Evolutionary conservation across 164 flowering plant genomes (phyloP), one percentile per base, ranked within the genome.

Genomic region (Aristolochia californica): DNA sequence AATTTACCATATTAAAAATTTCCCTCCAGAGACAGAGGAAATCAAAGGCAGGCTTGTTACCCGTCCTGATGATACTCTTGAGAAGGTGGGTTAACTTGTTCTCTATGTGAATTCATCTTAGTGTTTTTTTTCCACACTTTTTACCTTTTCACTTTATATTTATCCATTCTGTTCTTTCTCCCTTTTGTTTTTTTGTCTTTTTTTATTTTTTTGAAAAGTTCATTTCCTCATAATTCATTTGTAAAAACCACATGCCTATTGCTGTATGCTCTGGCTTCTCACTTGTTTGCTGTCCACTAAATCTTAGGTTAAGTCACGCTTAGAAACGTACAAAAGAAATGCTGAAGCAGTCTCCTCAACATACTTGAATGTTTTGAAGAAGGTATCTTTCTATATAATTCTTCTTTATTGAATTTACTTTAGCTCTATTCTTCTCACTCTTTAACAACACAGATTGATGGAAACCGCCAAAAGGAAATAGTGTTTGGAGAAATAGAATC

Each of bases 31-130:
- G 69, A 77, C 70, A 0, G 80, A 82, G 58, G 98, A 89, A 81
- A 76, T 93, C 43, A 80, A 69, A 62, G 78, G 73, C 48, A 77
- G 98, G 63, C 79, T 93, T 28, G 57, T 84, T 28, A 78, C 83
- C 44, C 94, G 98, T 55, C 70, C 90, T 16, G 98, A 93, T 77
- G 98, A 93, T 66, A 84, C 87, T 10, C 78, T 77, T 50, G 91
- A 85, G 65, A 89, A 93, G 72, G 98, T 85, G 70, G 23, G 63
- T 26, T 55, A 45, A 22, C 10, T 30, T 23, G 14, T 49, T 18
- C 27, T 59, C 52, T 22, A 10, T 21, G 38, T 22, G 18, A 20
- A 15, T 16, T 17, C 18, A 47, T 43, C 47, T 15, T 5, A 43
- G 21, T 53, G 52, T 22, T n/a, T 27, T 28, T 14, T 2, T 27